Percentiles rank a stretch among this genome's conserved stretches.
These are phyloP conservation scores for Mucor saturninus DNA, from an alignment of 371 early-diverging fungal genomes.

Conservation along the genomic window DNA sequence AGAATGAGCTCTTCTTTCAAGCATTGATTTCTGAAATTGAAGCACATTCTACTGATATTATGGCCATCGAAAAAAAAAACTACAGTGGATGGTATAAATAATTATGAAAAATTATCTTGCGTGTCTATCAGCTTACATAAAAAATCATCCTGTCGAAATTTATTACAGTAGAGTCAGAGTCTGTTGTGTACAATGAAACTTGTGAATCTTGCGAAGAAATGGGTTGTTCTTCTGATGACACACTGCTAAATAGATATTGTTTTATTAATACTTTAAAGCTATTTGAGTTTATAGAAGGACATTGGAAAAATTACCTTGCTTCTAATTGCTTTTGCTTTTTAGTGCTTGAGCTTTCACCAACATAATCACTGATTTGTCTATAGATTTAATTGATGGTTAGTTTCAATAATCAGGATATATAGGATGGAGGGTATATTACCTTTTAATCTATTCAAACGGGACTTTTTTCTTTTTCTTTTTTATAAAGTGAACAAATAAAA, in stretches of 20 bases:
- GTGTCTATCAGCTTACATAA: constrained; percentile 6
- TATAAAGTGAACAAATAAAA: constrained; percentile 10
- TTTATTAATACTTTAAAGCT: constrained; percentile 7
- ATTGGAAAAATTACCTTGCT: constrained; percentile 5
- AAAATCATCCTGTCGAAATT: constrained; percentile 6
- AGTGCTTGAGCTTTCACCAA: not conserved
- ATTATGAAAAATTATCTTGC: constrained; percentile 8
- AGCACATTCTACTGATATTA: constrained; percentile 11
- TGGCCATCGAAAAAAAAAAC: constrained; percentile 13
- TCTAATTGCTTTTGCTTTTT: constrained; percentile 9
- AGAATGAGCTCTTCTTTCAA: constrained; percentile 6
- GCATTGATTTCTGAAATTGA: constrained; percentile 12
- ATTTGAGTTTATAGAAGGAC: constrained; percentile 6
- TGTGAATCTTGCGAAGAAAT: constrained; percentile 10
- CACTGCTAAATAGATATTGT: not conserved
- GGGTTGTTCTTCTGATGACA: not conserved
- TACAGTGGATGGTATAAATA: constrained; percentile 15
- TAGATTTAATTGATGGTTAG: constrained; percentile 10
- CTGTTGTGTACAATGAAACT: constrained; percentile 9
- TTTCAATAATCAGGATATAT: constrained; percentile 7
- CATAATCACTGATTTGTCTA: constrained; percentile 2
- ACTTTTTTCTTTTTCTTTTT: constrained; percentile 9
- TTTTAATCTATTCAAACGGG: constrained; percentile 10
- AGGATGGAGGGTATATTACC: constrained; percentile 10
- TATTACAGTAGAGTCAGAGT: constrained; percentile 8